Conservation (phyloP, 148 eudicot species). For the Rhododendron henanense region DNA sequence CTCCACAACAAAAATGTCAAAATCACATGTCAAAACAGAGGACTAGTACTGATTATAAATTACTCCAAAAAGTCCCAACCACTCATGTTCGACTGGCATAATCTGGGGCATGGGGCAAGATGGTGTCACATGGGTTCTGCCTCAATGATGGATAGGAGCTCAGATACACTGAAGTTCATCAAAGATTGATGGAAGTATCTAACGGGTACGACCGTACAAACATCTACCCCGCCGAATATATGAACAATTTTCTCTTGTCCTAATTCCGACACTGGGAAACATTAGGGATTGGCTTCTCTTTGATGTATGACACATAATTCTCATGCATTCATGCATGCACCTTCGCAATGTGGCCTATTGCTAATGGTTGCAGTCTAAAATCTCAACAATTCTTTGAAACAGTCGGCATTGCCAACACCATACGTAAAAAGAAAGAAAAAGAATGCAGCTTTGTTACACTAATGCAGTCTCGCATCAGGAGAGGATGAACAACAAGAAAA, state of each 20-base stretch:
- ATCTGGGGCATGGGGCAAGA: background rate
- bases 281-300: background rate
- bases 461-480: background rate
- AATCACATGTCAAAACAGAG: background rate
- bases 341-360: background rate
- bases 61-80: background rate
- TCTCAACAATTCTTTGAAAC: background rate
- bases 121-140: conserved; percentile 5
- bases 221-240: background rate
- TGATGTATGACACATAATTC: background rate
- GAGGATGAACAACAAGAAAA: background rate
- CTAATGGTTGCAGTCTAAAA: background rate
- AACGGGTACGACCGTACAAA: background rate
- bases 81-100: background rate
- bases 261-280: background rate
- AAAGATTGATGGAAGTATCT: background rate
- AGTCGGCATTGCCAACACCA: background rate
- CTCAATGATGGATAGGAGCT: background rate
- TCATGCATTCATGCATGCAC: background rate
- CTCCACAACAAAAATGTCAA: background rate
- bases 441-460: background rate
- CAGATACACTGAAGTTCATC: background rate
- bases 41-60: too few species aligned
- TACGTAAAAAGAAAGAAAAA: background rate
- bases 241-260: background rate